Conservation (phyloP, 2,329 filamentous ascomycete genomes). For the Fusarium miscanthi region DNA sequence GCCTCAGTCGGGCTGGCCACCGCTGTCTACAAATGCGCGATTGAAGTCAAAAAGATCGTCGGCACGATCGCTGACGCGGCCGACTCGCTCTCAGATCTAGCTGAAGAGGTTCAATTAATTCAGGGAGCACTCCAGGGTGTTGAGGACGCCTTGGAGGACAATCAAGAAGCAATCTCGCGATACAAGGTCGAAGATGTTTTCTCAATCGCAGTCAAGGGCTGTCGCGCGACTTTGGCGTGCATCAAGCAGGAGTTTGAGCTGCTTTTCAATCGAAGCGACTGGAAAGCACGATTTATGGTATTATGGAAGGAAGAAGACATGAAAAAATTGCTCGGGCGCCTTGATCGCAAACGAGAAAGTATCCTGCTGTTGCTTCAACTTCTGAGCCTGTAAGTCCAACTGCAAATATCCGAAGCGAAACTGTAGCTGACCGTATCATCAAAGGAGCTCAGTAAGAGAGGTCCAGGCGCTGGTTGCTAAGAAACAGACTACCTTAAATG, state of each 20-base stretch:
- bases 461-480: too few species aligned
- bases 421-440: rapidly evolving
- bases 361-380: not conserved
- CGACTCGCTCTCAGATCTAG: rapidly evolving
- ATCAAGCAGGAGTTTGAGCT: not conserved
- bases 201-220: not conserved
- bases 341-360: not conserved
- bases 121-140: rapidly evolving
- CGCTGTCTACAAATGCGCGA: not conserved
- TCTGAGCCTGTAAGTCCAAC: not conserved
- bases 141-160: rapidly evolving
- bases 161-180: not conserved
- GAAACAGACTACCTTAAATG: rapidly evolving
- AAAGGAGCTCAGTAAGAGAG: not conserved
- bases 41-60: not conserved
- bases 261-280: rapidly evolving
- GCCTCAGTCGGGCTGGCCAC: not conserved
- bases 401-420: rapidly evolving
- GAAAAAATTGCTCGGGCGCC: not conserved
- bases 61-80: rapidly evolving
- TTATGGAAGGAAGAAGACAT: rapidly evolving
- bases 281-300: rapidly evolving
- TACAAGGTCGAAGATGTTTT: not conserved
- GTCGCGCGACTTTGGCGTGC: rapidly evolving
- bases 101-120: not conserved